Conservation (phyloP, 495 filamentous ascomycete species). For the Penicillium goetzii region DNA sequence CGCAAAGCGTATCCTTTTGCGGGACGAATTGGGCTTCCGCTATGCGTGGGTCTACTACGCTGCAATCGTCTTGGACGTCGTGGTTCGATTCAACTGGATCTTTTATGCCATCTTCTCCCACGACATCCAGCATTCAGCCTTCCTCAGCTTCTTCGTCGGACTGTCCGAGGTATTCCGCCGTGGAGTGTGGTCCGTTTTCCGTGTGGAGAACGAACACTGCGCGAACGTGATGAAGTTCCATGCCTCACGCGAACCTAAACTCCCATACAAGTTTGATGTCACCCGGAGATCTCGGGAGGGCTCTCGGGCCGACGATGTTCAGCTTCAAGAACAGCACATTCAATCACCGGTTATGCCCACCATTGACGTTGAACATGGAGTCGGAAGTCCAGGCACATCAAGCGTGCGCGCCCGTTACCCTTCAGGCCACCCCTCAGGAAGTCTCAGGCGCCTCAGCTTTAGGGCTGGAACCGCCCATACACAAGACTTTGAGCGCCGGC, state of each 20-base stretch:
- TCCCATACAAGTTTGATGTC: conserved; percentile 69
- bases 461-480: conserved; percentile 76
- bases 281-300: conserved; percentile 27
- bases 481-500: conserved; percentile 83
- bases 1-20: conserved; percentile 68
- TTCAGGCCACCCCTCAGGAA: conserved; percentile 30
- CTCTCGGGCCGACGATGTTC: conserved; percentile 27
- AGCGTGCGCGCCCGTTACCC: conserved; percentile 28
- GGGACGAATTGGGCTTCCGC: conserved; percentile 80
- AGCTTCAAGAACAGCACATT: conserved; percentile 37
- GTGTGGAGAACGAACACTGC: conserved; percentile 97
- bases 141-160: conserved; percentile 74
- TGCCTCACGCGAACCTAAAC: conserved; percentile 75
- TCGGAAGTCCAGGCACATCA: conserved; percentile 23
- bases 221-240: conserved; percentile 84
- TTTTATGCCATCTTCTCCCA: conserved; percentile 83
- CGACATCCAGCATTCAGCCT: conserved; percentile 77
- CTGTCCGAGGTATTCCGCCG: conserved; percentile 79
- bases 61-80: conserved; percentile 80
- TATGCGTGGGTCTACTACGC: conserved; percentile 78
- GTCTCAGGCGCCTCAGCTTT: conserved; percentile 56
- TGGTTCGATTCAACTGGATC: conserved; percentile 95
- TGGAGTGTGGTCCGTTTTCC: conserved; percentile 88
- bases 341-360: conserved; percentile 28
- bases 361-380: conserved; percentile 38